Evolutionary conservation across 306 rosid species (phyloP), one percentile per base, ranked within the genome.

Genomic region (Begonia masoniana): DNA sequence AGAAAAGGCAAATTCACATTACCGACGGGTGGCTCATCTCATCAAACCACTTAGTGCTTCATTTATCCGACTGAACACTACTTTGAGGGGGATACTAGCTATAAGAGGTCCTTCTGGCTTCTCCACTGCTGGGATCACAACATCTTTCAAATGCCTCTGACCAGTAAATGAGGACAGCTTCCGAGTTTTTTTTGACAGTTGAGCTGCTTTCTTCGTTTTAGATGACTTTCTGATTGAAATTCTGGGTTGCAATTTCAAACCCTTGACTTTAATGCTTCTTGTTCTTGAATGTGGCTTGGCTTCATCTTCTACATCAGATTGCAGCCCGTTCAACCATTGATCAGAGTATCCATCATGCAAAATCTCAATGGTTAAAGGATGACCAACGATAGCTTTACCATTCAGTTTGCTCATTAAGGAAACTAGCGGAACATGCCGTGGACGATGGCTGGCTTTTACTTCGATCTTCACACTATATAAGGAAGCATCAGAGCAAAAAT

Each of bases 371-470:
- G 86, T 66, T 54, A 91, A 61, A 58, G 94, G 99, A 76, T 91
- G 96, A 50, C 99, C 99, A 15, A 91, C 77, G 52, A 91, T 74
- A 61, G 99, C 92, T 71, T 86, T 83, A 47, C 92, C 83, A 45
- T 72, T 81, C 80, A 86, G 50, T 70, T 91, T 83, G 64, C 99
- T 91, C 86, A 72, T 86, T 42, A 91, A 84, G 13, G 96, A 91
- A 74, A 91, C 99, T 74, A 91, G 41, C 0, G 96, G 99, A 43
- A 86, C 96, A 58, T 86, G 96, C 47, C 75, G 88, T 47, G 94
- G 88, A 62, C 74, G 67, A 68, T 83, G 81, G 76, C 78, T 83
- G 59, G 92, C 81, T 60, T 86, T 86, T 63, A 79, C 84, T 65
- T 83, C 86, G 50, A 91, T 54, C 64, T 86, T 82, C 48, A 86